phyloP scores from a whole-genome alignment of 331 rosid species.

The Acacia pycnantha region DNA sequence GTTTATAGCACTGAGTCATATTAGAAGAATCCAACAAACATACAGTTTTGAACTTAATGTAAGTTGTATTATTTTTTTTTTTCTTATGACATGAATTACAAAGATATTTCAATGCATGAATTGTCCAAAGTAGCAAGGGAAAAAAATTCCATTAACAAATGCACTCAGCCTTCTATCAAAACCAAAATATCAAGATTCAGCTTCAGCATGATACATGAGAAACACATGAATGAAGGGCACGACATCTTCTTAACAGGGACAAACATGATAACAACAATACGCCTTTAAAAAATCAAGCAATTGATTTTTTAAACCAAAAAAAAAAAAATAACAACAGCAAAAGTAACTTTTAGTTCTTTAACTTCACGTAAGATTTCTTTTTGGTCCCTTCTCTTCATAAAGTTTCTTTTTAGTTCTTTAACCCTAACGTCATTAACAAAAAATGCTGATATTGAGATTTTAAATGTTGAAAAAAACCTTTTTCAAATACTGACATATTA shows the following conservation, averaged over 20 bases:
- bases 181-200: background rate
- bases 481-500: too few relatives aligned
- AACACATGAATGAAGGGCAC: background rate
- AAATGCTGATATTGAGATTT: too few relatives aligned
- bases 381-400: too few relatives aligned
- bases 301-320: background rate
- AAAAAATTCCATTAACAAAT: background rate
- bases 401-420: too few relatives aligned
- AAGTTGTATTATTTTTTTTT: background rate
- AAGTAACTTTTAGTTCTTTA: too few relatives aligned
- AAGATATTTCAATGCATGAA: background rate
- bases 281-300: background rate
- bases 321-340: background rate
- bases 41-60: background rate
- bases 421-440: too few relatives aligned
- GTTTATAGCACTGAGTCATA: background rate
- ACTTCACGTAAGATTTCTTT: too few relatives aligned
- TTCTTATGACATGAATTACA: background rate
- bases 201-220: background rate
- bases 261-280: background rate
- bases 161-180: background rate
- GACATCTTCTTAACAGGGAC: background rate
- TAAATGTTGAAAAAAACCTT: too few relatives aligned
- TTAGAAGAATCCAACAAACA: background rate
- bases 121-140: background rate